These are phyloP conservation scores for Calonectria pteridis DNA, from an alignment of 2,329 filamentous ascomycete genomes.

Conservation along the genomic window DNA sequence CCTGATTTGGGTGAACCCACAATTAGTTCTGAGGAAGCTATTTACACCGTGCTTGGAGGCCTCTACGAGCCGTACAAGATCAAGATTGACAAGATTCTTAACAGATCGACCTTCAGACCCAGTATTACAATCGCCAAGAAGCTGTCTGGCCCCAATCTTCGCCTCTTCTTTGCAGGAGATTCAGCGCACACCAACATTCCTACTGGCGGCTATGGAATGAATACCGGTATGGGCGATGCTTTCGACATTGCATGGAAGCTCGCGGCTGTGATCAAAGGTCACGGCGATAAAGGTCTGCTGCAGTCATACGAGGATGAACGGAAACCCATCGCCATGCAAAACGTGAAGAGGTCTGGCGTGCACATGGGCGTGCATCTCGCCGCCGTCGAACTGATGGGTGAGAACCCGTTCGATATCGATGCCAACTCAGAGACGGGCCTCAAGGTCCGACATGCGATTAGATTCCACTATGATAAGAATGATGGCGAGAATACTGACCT, in stretches of 20 bases:
- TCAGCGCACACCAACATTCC: constrained; percentile 53
- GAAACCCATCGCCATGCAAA: constrained; percentile 30
- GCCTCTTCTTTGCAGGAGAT: constrained; percentile 52
- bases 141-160: constrained; percentile 48
- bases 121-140: constrained; percentile 36
- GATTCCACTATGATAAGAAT: constrained; percentile 20
- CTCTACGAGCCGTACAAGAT: constrained; percentile 17
- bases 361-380: constrained; percentile 16
- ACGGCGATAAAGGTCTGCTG: constrained; percentile 30
- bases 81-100: constrained; percentile 41
- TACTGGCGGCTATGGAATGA: constrained; percentile 53
- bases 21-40: constrained; percentile 9
- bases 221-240: constrained; percentile 51
- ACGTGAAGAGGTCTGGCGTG: constrained; percentile 30
- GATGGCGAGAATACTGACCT: constrained; percentile 44
- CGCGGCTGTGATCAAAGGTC: constrained; percentile 39
- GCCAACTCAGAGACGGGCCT: background rate
- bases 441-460: background rate
- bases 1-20: background rate
- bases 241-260: constrained; percentile 53
- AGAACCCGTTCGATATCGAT: background rate
- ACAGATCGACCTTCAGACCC: constrained; percentile 35
- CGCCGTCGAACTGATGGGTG: constrained; percentile 5
- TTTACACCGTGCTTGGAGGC: constrained; percentile 24
- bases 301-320: constrained; percentile 44